phyloP scores from a whole-genome alignment of 805 yeast species.

The Torulaspora maleeae region DNA sequence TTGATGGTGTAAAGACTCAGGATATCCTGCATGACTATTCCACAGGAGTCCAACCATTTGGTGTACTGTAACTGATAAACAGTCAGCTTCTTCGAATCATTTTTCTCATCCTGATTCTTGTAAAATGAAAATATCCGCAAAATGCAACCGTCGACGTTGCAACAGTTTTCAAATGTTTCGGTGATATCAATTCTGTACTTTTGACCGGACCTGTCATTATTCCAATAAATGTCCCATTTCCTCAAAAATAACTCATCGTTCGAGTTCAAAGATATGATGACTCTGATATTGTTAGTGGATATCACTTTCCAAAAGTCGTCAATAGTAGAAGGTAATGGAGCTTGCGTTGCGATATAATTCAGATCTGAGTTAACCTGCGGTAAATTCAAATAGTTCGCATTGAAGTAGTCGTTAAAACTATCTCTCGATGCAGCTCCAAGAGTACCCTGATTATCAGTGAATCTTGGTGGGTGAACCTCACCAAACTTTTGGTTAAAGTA shows the following conservation, averaged over 20 bases:
- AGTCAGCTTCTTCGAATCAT: conserved; percentile 35
- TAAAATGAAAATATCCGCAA: conserved; percentile 32
- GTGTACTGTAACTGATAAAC: conserved; percentile 70
- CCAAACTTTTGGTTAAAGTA: conserved; percentile 7
- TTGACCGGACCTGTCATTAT: conserved; percentile 38
- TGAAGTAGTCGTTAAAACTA: conserved; percentile 58
- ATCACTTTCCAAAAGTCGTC: conserved; percentile 90
- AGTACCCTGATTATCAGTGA: neutral
- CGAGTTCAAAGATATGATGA: conserved; percentile 72
- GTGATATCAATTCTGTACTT: conserved; percentile 36
- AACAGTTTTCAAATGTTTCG: conserved; percentile 29
- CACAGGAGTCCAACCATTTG: conserved; percentile 82
- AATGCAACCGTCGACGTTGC: conserved; percentile 33
- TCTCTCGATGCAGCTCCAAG: conserved; percentile 12
- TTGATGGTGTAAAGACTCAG: conserved; percentile 34
- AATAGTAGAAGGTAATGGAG: conserved; percentile 72
- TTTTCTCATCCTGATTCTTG: conserved; percentile 30
- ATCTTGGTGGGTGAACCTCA: neutral
- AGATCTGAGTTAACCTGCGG: conserved; percentile 38
- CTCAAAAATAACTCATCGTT: conserved; percentile 67
- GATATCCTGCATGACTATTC: conserved; percentile 41
- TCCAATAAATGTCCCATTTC: conserved; percentile 86
- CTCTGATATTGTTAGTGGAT: conserved; percentile 55
- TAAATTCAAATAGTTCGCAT: conserved; percentile 68
- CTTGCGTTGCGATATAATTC: conserved; percentile 81